These are phyloP conservation scores for Chrysoporthe deuterocubensis DNA, from an alignment of 2,329 filamentous ascomycete species.

Conservation along the genomic window DNA sequence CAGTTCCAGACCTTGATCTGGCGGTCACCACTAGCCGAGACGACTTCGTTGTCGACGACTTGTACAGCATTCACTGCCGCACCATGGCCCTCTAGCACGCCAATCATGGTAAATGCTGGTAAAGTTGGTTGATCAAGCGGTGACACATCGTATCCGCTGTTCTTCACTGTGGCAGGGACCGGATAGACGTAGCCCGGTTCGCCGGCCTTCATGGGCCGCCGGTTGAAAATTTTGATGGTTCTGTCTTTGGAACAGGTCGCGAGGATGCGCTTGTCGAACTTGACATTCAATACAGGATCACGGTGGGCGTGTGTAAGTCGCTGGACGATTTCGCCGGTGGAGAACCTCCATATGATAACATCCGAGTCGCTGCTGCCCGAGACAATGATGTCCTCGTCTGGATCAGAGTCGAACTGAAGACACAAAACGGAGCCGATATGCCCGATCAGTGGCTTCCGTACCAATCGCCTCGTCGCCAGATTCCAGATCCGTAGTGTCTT, in stretches of 20 bases:
- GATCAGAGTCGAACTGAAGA: slow-evolving; percentile 89
- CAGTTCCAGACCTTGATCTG: slow-evolving; percentile 96
- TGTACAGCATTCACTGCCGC: slow-evolving; percentile 97
- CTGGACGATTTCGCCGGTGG: slow-evolving; percentile 82
- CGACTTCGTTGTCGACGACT: slow-evolving; percentile 81
- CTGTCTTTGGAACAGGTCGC: slow-evolving; percentile 98
- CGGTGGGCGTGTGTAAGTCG: slow-evolving; percentile 76
- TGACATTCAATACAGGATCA: slow-evolving; percentile 91
- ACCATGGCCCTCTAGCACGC: slow-evolving; percentile 78
- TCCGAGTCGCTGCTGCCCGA: slow-evolving; percentile 92
- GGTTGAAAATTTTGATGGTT: slow-evolving; percentile 95
- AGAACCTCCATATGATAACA: slow-evolving; percentile 92
- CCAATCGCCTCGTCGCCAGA: slow-evolving; percentile 77
- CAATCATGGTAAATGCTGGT: slow-evolving; percentile 76
- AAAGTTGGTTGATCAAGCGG: slow-evolving; percentile 54
- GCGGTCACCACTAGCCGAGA: slow-evolving; percentile 93
- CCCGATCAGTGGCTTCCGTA: slow-evolving; percentile 72
- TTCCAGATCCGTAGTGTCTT: slow-evolving; percentile 89
- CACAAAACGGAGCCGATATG: slow-evolving; percentile 90
- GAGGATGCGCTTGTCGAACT: slow-evolving; percentile 87
- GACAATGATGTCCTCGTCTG: slow-evolving; percentile 88
- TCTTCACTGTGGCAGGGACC: slow-evolving; percentile 54
- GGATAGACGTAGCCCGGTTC: slow-evolving; percentile 62
- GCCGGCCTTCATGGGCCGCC: slow-evolving; percentile 65
- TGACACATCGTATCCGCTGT: slow-evolving; percentile 56